Evolutionary conservation across 2,329 filamentous ascomycete genomes (phyloP).

Genomic region (Fusarium nelsonii): DNA sequence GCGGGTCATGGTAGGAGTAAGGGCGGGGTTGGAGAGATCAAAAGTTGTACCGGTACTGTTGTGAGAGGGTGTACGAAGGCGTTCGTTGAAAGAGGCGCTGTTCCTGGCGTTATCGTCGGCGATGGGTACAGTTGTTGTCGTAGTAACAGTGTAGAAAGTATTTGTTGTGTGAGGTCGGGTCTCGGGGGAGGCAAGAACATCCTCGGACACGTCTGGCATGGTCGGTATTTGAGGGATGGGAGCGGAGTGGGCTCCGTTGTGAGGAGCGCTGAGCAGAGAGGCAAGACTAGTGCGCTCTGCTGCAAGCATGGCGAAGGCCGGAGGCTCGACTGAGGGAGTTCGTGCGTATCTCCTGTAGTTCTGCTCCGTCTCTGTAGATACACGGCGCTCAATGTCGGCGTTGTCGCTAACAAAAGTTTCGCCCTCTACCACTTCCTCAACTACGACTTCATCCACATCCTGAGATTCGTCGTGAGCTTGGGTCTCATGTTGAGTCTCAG

Average conservation of each 20-base stretch:
- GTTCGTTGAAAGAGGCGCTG: constrained; percentile 59
- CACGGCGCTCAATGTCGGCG: constrained; percentile 47
- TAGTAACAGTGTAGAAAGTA: constrained; percentile 61
- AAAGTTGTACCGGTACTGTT: constrained; percentile 57
- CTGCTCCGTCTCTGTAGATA: constrained; percentile 51
- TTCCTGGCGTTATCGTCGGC: constrained; percentile 57
- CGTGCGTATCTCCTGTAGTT: constrained; percentile 63
- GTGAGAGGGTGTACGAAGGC: constrained; percentile 60
- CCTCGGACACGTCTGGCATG: constrained; percentile 43
- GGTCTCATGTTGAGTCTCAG: constrained; percentile 22
- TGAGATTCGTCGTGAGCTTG: constrained; percentile 6
- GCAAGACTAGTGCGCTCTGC: constrained; percentile 69
- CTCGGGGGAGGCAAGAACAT: constrained; percentile 41
- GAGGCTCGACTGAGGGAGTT: constrained; percentile 73
- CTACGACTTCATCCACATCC: constrained; percentile 30
- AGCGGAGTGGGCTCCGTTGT: constrained; percentile 52
- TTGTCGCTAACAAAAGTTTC: constrained; percentile 39
- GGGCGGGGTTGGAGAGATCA: constrained; percentile 67
- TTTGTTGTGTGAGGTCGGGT: constrained; percentile 61
- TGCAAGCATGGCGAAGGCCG: constrained; percentile 66
- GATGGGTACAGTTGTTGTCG: constrained; percentile 65
- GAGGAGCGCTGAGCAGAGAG: constrained; percentile 70
- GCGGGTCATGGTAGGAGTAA: constrained; percentile 75
- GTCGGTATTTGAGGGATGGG: constrained; percentile 57
- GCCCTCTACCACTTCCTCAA: constrained; percentile 26